Base-by-base conservation (phyloP, 75 land plant genomes). In the Pseudotsuga menziesii region DNA sequence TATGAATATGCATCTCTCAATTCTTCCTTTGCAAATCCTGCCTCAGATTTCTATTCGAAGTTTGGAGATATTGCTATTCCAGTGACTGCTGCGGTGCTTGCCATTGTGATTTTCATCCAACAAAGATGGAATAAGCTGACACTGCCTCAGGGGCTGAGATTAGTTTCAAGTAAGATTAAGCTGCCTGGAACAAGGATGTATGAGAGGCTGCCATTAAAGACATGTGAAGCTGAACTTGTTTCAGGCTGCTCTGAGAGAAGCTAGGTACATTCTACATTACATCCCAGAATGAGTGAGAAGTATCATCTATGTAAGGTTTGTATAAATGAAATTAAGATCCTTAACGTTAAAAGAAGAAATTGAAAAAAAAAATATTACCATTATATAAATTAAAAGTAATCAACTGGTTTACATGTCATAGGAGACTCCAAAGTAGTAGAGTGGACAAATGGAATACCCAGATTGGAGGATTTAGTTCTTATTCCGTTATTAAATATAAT, bases 21-120 rank as follows among this genome's bases (percentile, higher is more conserved):
- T 29, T 29, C 32, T 29, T 29, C 32, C 32, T 29, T 29, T 80
- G 94, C 87, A 35, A 86, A 92, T 77, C 88, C 88, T 36, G 82
- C 62, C 67, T 52, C 74, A 52, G 90, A 92, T 62, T 93, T 93
- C 69, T 91, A 77, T 80, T 84, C 93, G 23, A 83, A 71, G 77
- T 80, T 85, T 63, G 91, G 86, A 14, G 93, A 93, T 56, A 67
- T 93, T 57, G 81, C 81, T 13, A 93, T 93, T 26, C 85, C 91
- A 0, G 19, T 80, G 6, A 58, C 78, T 39, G 91, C 88, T 17
- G n/a, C 79, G 52, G 9, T 83, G 29, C 82, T 93, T 63, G 91
- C 83, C 12, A 61, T 79, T 20, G 69, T 82, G 5, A 80, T 93
- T 25, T 87, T 79, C 62, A 72, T 88, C 56, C 95, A 93, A 79